These are phyloP conservation scores for Volvox reticuliferus DNA, from an alignment of 139 green algal species.

Conservation along the genomic window DNA sequence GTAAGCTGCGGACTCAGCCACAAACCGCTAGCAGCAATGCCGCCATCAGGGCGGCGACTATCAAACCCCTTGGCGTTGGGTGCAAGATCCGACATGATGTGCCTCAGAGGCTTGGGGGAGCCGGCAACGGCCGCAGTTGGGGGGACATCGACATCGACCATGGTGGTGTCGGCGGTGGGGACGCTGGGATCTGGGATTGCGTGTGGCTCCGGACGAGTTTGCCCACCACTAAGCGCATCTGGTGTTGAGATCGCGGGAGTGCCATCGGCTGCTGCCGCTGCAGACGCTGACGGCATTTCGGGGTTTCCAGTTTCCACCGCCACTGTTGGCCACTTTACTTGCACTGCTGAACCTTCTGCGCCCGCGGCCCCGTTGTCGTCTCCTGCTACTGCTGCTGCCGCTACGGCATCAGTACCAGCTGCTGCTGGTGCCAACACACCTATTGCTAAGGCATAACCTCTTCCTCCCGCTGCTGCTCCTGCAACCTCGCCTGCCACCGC, in stretches of 20 bases:
- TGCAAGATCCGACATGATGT: not conserved
- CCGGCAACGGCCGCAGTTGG: not conserved
- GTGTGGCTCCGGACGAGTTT: no score
- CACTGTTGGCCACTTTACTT: no score
- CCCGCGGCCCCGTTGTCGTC: not conserved
- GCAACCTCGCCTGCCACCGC: not conserved
- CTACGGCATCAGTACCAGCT: not conserved
- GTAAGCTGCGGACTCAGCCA: not conserved
- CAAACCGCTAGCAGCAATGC: not conserved
- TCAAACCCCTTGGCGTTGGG: not conserved
- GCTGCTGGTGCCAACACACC: conserved; percentile 21
- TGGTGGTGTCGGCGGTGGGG: not conserved
- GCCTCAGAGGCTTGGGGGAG: not conserved
- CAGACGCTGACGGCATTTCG: not conserved
- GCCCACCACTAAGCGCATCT: no score
- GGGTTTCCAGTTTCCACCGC: not conserved
- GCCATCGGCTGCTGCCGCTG: not conserved
- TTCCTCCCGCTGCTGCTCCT: conserved; percentile 34
- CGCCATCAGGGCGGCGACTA: not conserved
- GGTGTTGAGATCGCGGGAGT: not conserved
- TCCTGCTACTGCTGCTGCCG: not conserved
- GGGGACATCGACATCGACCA: not conserved
- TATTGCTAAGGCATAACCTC: not conserved
- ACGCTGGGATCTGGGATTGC: no score
- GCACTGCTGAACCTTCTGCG: no score